Base-by-base conservation (phyloP, 2,329 filamentous ascomycete species). In the Pleomassaria siparia region DNA sequence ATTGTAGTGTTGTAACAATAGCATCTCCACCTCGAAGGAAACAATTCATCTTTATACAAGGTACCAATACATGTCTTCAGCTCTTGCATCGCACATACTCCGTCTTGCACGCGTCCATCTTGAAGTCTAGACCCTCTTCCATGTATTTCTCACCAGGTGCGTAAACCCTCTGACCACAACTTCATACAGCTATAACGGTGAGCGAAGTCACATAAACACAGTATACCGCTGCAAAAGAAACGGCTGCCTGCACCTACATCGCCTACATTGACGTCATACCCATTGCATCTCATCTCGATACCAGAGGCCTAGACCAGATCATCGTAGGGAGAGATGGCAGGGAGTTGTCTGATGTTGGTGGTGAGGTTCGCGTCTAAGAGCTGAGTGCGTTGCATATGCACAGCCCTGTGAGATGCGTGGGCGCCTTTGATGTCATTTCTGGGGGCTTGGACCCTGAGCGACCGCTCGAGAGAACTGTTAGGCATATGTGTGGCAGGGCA, bases 351-450 rank as follows among this genome's bases (percentile, higher is more conserved):
- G 24, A 24, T 15, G 43, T 40, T 18, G 40, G 21, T 32, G 13
- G 37, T 40, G 22, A 26, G 36, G 37, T 40, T 18, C 10, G n/a
- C 15, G 37, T 4, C 11, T 24, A 40, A n/a, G 35, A 41, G 36
- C 36, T 28, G 22, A 35, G 42, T 40, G 44, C n/a, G n/a, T n/a
- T n/a, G n/a, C n/a, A n/a, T n/a, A n/a, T n/a, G n/a, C 46, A 44
- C 46, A 44, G 46, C 46, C 42, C n/a, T 13, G 15, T 24, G 30
- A 32, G 46, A 40, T 40, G 33, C 35, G 28, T n/a, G 20, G 12
- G 20, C 46, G 41, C 42, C 46, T 41, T 26, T 33, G 46, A 48
- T 13, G 29, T 48, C 46, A 48, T 46, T 4, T 16, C 16, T 13
- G n/a, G 12, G 13, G 33, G 12, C 39, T 33, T 30, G 37, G 32